phyloP scores from a whole-genome alignment of 257 asterid species.

The Ehretia macrophylla region DNA sequence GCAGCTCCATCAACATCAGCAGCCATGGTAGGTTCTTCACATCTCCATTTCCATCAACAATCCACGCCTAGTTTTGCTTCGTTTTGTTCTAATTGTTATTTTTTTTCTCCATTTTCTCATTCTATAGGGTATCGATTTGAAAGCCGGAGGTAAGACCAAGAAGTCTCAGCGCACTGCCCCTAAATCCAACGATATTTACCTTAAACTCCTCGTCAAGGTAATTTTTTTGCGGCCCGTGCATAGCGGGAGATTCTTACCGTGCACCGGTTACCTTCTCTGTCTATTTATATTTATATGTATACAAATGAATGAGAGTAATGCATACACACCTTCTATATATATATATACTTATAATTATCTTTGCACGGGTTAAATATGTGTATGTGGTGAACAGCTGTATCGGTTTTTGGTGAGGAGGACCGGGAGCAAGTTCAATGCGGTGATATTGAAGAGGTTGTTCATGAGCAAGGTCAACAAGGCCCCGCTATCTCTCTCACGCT shows the following conservation, averaged over 20 bases:
- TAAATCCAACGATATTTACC: conserved; percentile 39
- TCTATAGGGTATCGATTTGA: conserved; percentile 39
- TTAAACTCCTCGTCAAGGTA: conserved; percentile 41
- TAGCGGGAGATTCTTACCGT: too few species aligned
- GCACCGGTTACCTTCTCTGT: not conserved
- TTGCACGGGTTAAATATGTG: not conserved
- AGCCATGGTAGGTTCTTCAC: not conserved
- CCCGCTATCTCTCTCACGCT: conserved; percentile 31
- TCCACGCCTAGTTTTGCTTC: not conserved
- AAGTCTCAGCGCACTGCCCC: conserved; percentile 37
- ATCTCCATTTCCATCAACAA: too few species aligned
- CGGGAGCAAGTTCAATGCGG: conserved; percentile 35
- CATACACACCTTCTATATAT: not conserved
- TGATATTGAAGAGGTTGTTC: conserved; percentile 34
- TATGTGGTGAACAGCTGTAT: conserved; percentile 20
- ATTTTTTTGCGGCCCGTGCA: too few species aligned
- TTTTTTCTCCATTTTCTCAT: not conserved
- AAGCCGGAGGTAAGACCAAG: conserved; percentile 40
- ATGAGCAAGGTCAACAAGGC: conserved; percentile 45
- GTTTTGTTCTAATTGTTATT: not conserved
- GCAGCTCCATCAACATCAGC: not conserved
- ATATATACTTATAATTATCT: not conserved
- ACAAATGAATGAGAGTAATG: not conserved
- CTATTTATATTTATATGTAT: not conserved
- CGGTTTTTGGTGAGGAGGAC: conserved; percentile 38